Evolutionary conservation across 495 filamentous ascomycete genomes (phyloP).

Genomic region (Paragyromitra xinjiangensis): DNA sequence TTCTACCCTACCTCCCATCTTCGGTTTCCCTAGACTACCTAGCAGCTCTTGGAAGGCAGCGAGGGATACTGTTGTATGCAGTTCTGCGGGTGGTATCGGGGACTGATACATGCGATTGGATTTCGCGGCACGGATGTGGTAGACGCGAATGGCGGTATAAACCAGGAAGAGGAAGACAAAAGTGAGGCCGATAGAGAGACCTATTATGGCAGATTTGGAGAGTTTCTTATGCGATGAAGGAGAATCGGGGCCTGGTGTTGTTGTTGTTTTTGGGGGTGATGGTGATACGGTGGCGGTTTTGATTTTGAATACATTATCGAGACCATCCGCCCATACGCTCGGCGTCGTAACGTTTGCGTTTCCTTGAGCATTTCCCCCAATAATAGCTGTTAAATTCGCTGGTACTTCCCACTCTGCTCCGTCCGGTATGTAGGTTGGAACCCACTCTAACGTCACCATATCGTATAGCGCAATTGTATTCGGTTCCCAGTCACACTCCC

Average conservation of each 20-base stretch:
- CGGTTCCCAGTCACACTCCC: constrained; percentile 40
- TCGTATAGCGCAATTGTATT: constrained; percentile 31
- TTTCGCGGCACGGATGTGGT: background rate
- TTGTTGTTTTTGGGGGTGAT: background rate
- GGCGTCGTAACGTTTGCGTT: constrained; percentile 26
- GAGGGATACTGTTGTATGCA: background rate
- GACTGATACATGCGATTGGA: constrained; percentile 1
- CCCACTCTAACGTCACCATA: constrained; percentile 39
- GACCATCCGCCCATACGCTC: constrained; percentile 18
- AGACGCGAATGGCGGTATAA: constrained; percentile 1
- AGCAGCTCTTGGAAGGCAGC: constrained; percentile 28
- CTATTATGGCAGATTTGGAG: constrained; percentile 15
- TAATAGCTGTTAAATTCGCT: background rate
- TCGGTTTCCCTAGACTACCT: constrained; percentile 26
- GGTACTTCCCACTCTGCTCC: constrained; percentile 31
- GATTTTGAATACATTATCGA: constrained; percentile 17
- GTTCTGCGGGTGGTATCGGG: background rate
- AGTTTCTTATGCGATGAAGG: constrained; percentile 1
- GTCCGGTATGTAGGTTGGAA: background rate
- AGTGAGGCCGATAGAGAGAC: constrained; percentile 29
- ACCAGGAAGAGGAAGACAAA: constrained; percentile 9
- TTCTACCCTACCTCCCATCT: background rate
- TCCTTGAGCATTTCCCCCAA: constrained; percentile 32
- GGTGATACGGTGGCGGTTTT: background rate
- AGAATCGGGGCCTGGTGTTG: background rate